Percentiles rank a stretch among this genome's conserved stretches.
Evolutionary conservation across 2,329 filamentous ascomycete species (phyloP).

Genomic region (Nigrograna mackinnonii): DNA sequence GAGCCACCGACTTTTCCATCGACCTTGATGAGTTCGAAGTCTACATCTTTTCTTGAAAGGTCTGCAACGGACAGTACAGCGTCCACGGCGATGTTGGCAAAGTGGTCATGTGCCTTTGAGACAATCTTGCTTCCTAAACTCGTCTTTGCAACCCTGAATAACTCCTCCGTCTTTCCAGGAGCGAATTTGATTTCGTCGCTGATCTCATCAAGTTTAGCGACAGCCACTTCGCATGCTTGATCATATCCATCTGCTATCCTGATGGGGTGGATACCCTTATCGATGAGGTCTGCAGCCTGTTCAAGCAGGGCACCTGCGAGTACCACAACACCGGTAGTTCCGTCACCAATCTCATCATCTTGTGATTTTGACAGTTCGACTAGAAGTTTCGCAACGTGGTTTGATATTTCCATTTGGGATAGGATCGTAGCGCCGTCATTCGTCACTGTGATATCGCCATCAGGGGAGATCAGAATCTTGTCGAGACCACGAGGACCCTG

Average conservation of each 20-base stretch:
- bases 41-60: constrained; percentile 92
- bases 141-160: constrained; percentile 93
- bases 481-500: constrained; percentile 90
- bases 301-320: constrained; percentile 92
- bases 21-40: constrained; percentile 99
- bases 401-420: constrained; percentile 96
- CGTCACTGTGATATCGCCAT: constrained; percentile 98
- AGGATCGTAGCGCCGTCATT: constrained; percentile 99
- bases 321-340: constrained; percentile 96
- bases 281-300: constrained; percentile 95
- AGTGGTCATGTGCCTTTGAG: constrained; percentile 97
- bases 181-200: constrained; percentile 89
- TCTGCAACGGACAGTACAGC: constrained; percentile 96
- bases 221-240: constrained; percentile 94
- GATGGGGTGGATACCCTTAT: constrained; percentile 99
- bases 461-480: constrained; percentile 98
- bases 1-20: constrained; percentile 96
- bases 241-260: constrained; percentile 98
- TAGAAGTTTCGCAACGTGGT: constrained; percentile 95
- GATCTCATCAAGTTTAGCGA: constrained; percentile 89
- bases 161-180: constrained; percentile 77
- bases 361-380: constrained; percentile 98
- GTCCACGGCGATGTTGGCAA: constrained; percentile 95
- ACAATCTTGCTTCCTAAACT: constrained; percentile 98
- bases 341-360: constrained; percentile 98